phyloP scores from a whole-genome alignment of 2,329 filamentous ascomycete species.

The Fonsecaea pugnacius region DNA sequence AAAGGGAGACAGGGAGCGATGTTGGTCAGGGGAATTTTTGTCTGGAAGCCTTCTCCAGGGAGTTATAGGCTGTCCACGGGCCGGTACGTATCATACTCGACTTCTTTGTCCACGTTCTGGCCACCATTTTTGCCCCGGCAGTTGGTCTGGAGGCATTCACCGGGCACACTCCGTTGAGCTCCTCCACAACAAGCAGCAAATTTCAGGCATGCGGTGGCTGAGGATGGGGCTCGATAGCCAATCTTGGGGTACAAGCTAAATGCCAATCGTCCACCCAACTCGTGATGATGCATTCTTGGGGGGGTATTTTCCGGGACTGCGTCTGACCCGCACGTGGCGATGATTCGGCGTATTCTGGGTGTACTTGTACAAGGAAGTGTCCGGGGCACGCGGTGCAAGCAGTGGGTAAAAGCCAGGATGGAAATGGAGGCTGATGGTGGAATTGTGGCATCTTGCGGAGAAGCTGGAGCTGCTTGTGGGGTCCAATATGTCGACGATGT shows the following conservation, averaged over 20 bases:
- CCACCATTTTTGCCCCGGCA: slow-evolving; percentile 24
- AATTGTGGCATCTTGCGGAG: slow-evolving; percentile 18
- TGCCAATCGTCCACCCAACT: slow-evolving; percentile 6
- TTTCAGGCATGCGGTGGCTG: slow-evolving; percentile 2
- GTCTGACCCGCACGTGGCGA: slow-evolving; percentile 9
- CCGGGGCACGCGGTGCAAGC: background rate
- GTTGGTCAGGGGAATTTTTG: background rate
- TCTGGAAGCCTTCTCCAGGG: background rate
- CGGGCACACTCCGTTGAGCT: slow-evolving; percentile 16
- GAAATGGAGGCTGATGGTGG: slow-evolving; percentile 9
- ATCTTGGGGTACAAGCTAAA: background rate
- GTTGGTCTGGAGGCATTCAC: slow-evolving; percentile 22
- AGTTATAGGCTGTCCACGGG: slow-evolving; percentile 15
- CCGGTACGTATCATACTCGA: slow-evolving; percentile 9
- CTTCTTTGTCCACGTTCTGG: slow-evolving; percentile 1
- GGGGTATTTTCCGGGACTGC: slow-evolving; percentile 18
- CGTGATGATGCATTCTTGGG: background rate
- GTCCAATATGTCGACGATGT: background rate
- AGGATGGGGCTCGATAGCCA: slow-evolving; percentile 9
- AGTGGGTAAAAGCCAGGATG: slow-evolving; percentile 23
- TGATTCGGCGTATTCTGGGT: background rate
- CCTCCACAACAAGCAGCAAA: slow-evolving; percentile 18
- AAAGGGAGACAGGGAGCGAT: background rate
- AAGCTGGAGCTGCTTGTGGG: slow-evolving; percentile 16
- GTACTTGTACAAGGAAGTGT: background rate